Percentiles rank a stretch among this genome's conserved stretches.
These are phyloP conservation scores for Oligophagozyma castellii DNA, from an alignment of 1,139 yeast genomes.

Conservation along the genomic window DNA sequence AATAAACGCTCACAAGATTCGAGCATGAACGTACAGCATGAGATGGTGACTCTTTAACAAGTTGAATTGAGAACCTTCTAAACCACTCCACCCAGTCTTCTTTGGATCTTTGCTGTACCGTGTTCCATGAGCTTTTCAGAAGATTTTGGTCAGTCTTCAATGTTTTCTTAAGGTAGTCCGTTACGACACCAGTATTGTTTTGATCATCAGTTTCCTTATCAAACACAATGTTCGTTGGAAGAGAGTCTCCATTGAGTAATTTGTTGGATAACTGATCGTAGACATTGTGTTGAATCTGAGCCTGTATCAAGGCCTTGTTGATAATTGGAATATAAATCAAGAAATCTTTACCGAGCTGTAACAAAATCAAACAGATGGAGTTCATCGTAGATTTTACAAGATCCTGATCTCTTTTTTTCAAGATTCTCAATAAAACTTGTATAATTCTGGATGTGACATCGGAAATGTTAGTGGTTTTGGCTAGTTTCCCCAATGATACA, in stretches of 20 bases:
- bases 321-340: slow-evolving; percentile 81
- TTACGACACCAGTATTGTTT: slow-evolving; percentile 50
- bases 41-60: slow-evolving; percentile 85
- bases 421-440: slow-evolving; percentile 69
- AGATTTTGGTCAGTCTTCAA: slow-evolving; percentile 38
- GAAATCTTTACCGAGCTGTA: slow-evolving; percentile 76
- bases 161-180: slow-evolving; percentile 62
- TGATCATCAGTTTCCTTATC: slow-evolving; percentile 52
- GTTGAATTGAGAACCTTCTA: slow-evolving; percentile 68
- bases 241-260: slow-evolving; percentile 73
- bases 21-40: slow-evolving; percentile 93
- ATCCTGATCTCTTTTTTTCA: slow-evolving; percentile 47
- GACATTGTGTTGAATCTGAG: slow-evolving; percentile 54
- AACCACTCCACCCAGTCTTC: slow-evolving; percentile 99
- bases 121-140: slow-evolving; percentile 76
- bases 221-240: slow-evolving; percentile 65
- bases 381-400: slow-evolving; percentile 55
- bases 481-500: slow-evolving; percentile 70
- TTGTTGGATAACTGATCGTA: slow-evolving; percentile 76
- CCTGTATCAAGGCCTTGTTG: slow-evolving; percentile 50
- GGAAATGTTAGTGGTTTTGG: slow-evolving; percentile 57
- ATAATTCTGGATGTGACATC: slow-evolving; percentile 88
- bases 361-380: slow-evolving; percentile 62
- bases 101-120: slow-evolving; percentile 72
- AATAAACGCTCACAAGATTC: slow-evolving; percentile 74